A percentile compares a stretch with the other conserved stretches of the same genome.
These are phyloP conservation scores for Pyrenophora teres DNA, from an alignment of 2,329 filamentous ascomycete genomes.

Conservation along the genomic window DNA sequence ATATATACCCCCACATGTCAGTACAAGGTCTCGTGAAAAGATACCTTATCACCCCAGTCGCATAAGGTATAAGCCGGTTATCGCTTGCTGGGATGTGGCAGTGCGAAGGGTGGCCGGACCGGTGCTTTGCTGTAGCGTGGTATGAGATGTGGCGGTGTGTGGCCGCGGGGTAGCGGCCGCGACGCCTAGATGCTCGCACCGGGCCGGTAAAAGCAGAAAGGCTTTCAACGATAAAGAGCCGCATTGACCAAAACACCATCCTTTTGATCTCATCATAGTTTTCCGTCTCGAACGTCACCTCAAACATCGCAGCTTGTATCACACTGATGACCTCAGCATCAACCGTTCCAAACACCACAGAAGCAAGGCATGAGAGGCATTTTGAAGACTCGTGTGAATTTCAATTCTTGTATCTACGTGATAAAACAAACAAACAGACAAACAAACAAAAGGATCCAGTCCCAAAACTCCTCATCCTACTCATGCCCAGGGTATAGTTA, in stretches of 20 bases:
- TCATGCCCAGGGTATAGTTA: conserved; percentile 22
- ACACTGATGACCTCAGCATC: too few relatives aligned
- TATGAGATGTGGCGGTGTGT: too few relatives aligned
- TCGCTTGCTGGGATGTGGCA: background rate
- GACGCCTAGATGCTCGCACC: too few relatives aligned
- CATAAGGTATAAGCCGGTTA: background rate
- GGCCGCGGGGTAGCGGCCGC: too few relatives aligned
- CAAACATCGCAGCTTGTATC: too few relatives aligned
- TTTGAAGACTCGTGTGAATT: too few relatives aligned
- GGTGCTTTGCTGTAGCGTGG: background rate
- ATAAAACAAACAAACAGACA: background rate
- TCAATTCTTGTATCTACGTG: background rate
- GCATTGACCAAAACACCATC: too few relatives aligned
- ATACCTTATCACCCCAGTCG: background rate
- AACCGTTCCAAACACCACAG: too few relatives aligned
- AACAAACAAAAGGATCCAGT: conserved; percentile 3
- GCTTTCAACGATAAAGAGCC: background rate
- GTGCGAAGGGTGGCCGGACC: background rate
- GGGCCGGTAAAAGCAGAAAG: conserved; percentile 2
- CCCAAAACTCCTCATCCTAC: conserved; percentile 9
- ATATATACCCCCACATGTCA: background rate
- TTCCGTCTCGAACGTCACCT: too few relatives aligned
- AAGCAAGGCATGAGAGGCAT: too few relatives aligned
- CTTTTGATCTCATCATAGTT: too few relatives aligned
- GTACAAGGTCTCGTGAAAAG: background rate